Conservation (phyloP, 2,329 filamentous ascomycete species). For the Gaeumannomyces tritici region DNA sequence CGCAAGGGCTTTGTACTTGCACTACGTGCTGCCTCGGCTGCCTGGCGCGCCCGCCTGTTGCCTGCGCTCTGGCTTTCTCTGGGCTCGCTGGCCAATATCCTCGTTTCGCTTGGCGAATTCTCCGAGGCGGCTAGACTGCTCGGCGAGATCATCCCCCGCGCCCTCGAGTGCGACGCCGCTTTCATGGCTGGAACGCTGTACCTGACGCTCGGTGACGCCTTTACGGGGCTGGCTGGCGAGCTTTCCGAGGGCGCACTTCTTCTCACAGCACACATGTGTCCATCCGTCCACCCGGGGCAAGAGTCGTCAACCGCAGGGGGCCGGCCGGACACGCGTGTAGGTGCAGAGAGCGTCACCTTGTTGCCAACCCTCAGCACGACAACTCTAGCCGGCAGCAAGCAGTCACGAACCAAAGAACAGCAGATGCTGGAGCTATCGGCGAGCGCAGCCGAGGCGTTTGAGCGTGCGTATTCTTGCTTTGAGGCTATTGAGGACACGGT, state of each 20-base stretch:
- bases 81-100: constrained; percentile 55
- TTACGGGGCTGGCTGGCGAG: constrained; percentile 65
- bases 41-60: constrained; percentile 59
- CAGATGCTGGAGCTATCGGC: constrained; percentile 42
- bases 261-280: not conserved
- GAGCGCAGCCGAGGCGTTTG: constrained; percentile 49
- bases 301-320: not conserved
- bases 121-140: constrained; percentile 55
- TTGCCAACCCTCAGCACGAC: not conserved
- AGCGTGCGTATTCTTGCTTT: constrained; percentile 55
- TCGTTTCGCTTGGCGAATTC: constrained; percentile 64
- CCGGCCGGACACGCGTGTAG: not conserved
- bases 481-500: constrained; percentile 55
- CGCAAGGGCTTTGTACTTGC: constrained; percentile 69
- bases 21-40: constrained; percentile 64
- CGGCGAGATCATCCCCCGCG: constrained; percentile 61
- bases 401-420: not conserved
- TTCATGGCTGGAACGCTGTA: constrained; percentile 58
- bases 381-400: not conserved
- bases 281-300: not conserved
- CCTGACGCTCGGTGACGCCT: constrained; percentile 62
- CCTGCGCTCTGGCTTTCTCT: constrained; percentile 65
- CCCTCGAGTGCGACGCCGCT: constrained; percentile 60
- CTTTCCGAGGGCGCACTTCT: constrained; percentile 11
- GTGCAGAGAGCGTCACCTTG: no score